A percentile compares a stretch with the other conserved stretches of the same genome.
Conservation (phyloP, 768 basidiomycete species). For the Kwoniella dejecticola region DNA sequence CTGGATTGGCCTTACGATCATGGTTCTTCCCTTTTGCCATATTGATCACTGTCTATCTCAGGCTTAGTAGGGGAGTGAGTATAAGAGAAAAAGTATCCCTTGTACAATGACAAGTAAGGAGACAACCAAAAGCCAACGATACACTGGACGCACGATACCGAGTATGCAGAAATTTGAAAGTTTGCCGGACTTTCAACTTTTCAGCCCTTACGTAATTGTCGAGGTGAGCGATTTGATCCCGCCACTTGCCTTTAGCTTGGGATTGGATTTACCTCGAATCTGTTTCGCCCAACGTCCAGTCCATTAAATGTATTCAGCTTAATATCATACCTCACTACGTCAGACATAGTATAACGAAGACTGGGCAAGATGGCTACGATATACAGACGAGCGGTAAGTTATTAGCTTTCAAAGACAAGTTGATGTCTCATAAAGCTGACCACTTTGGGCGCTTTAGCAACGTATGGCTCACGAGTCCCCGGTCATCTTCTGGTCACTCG, state of each 20-base stretch:
- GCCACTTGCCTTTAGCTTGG: background rate
- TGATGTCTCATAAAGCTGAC: too few relatives aligned
- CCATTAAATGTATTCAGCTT: too few relatives aligned
- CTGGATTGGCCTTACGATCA: conserved; percentile 45
- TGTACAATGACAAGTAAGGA: too few relatives aligned
- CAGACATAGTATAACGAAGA: background rate
- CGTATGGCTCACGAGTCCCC: conserved; percentile 86
- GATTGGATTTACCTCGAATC: conserved; percentile 10
- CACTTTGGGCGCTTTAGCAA: conserved; percentile 69
- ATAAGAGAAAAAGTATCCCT: too few relatives aligned
- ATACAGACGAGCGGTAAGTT: conserved; percentile 53
- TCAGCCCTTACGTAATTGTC: conserved; percentile 2
- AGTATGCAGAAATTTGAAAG: conserved; percentile 10
- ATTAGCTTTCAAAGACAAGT: background rate
- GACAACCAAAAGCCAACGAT: too few relatives aligned
- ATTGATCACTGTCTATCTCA: conserved; percentile 17
- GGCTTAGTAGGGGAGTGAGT: background rate
- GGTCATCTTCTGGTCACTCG: conserved; percentile 82
- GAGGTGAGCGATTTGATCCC: conserved; percentile 6
- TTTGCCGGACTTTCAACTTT: conserved; percentile 13
- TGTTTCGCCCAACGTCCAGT: conserved; percentile 6
- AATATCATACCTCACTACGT: too few relatives aligned
- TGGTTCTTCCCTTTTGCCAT: conserved; percentile 57
- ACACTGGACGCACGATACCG: background rate
- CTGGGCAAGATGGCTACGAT: conserved; percentile 44